Base-by-base conservation (phyloP, 2,329 filamentous ascomycete species). In the Uncinocarpus reesii region DNA sequence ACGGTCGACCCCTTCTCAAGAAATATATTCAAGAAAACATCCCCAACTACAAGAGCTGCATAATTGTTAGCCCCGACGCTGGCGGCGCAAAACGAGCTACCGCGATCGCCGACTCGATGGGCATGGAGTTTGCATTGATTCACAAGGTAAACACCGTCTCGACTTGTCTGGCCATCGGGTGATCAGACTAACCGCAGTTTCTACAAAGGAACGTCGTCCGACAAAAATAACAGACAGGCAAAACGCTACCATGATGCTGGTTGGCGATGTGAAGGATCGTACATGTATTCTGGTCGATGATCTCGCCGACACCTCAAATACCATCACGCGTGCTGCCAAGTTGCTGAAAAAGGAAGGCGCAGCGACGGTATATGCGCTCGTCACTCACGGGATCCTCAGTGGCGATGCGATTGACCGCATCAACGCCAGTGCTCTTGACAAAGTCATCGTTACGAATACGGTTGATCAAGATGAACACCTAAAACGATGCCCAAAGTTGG, bases 41-140 rank as follows among this genome's bases (percentile, higher is more conserved):
- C 52, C 83, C 86, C 42, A 83, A 89, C 62, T 89, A 82, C 68
- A 83, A 82, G 65, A 79, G 90, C 50, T 85, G 86, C 31, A 88
- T 98, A 38, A 84, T 98, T 61, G 90, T 98, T 59, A 94, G 86
- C 61, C 92, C 92, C 6, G 92, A 98, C 69, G 92, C 92, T 32
- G 92, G 92, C 57, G 92, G 92, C 55, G 92, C 92, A 40, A 98
- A 98, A 74, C 80, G 92, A 56, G 92, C 92, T 16, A 95, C 92
- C 26, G 84, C 87, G 41, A 95, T 98, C 65, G 90, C 92, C 10
- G 92, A 98, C 68, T 82, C 84, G 53, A 77, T 96, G 54, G 86
- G 87, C 57, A 88, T 95, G 75, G 87, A 92, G 51, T 96, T 98
- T 71, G 92, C 92, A 41, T 78, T 98, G 51, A 98, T 98, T 60